Evolutionary conservation across 108 stramenopile genomes (phyloP), one percentile per base, ranked within the genome.

Genomic region (Cyclotella cryptica): DNA sequence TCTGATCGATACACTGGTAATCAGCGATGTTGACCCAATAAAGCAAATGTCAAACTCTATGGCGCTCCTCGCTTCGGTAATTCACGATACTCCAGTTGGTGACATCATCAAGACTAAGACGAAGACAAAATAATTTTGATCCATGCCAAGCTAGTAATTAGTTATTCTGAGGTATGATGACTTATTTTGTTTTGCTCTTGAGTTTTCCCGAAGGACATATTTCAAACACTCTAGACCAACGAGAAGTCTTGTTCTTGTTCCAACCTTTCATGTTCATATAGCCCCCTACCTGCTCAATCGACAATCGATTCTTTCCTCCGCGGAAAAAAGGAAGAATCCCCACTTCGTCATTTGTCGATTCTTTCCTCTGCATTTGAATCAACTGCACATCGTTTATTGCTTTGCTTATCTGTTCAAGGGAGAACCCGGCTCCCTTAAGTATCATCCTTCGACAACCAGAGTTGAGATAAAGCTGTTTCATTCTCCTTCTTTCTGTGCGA

Each of bases 11-110:
- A 80, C 83, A 35, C 18, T 87, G 26, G 35, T 87, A 42, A 13
- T 71, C 13, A 42, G 69, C 10, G 84, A 84, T 66, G 66, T 87
- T 17, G 80, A 84, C 29, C 86, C 86, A 0, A 87, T 87, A 21
- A 73, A 80, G 21, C 41, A 73, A 17, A 10, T 84, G 24, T 78
- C 82, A 54, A 55, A 66, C 8, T 86, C 85, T 13, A 66, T 43
- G 24, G 43, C 45, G 22, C 65, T 46, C 11, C 18, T 66, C 17
- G 65, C 65, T 13, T 66, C 65, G 6, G 65, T 44, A 1, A 66
- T 66, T 21, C 45, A 46, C 45, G 44, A 44, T 27, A 26, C 26
- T 1, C 24, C 65, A 9, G 15, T 44, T 10, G 15, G 46, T 22
- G 35, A 39, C 13, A 14, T 66, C 24, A 14, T 46, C 9, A 27